Evolutionary conservation across 225 moss, liverwort and hornwort genomes (phyloP).

Genomic region (Ulota crispa): DNA sequence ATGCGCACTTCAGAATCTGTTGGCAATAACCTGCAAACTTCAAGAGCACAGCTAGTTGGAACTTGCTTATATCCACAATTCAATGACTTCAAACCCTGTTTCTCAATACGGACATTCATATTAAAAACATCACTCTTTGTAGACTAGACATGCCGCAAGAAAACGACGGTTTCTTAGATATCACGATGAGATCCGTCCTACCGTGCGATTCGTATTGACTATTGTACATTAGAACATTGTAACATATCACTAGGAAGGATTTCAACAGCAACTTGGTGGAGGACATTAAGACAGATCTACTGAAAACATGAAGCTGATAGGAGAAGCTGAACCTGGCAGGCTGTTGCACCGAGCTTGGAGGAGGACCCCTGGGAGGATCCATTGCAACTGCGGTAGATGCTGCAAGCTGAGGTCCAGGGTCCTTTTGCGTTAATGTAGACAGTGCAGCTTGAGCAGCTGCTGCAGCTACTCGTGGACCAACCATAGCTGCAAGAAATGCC

Average conservation of each 20-base stretch:
- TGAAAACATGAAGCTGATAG: neutral
- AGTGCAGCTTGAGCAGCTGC: slow-evolving; percentile 95
- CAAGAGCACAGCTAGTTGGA: slow-evolving; percentile 45
- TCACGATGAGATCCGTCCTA: neutral
- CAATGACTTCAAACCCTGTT: neutral
- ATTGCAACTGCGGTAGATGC: slow-evolving; percentile 62
- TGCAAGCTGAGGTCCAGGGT: slow-evolving; percentile 78
- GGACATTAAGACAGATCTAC: neutral
- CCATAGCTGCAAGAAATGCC: slow-evolving; percentile 97
- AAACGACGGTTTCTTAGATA: neutral
- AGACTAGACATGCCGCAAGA: neutral
- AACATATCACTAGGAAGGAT: slow-evolving; percentile 1
- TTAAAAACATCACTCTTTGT: neutral
- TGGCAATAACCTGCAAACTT: slow-evolving; percentile 52
- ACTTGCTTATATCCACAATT: slow-evolving; percentile 21
- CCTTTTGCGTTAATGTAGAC: slow-evolving; percentile 75
- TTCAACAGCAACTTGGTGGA: neutral
- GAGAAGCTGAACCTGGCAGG: slow-evolving; percentile 65
- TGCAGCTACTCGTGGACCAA: slow-evolving; percentile 93
- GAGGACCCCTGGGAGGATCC: slow-evolving; percentile 34
- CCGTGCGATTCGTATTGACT: neutral
- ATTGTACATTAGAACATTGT: neutral
- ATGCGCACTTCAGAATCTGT: slow-evolving; percentile 37
- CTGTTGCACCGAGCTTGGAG: slow-evolving; percentile 35
- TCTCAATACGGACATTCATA: neutral